Evolutionary conservation across 495 filamentous ascomycete genomes (phyloP).

Genomic region (Neurospora sp.): DNA sequence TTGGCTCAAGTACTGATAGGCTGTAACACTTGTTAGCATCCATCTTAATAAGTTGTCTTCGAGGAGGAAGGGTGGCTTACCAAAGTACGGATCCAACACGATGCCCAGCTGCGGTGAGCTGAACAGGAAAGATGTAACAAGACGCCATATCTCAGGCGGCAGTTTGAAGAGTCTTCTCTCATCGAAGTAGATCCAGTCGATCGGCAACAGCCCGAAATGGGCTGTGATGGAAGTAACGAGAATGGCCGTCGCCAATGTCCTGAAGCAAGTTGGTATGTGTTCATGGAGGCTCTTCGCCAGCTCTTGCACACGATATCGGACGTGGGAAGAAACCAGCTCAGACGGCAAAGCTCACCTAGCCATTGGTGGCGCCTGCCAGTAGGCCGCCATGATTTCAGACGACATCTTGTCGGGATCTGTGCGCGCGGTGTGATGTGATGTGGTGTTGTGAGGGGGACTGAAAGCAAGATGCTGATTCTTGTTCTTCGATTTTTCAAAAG

Average conservation of each 20-base stretch:
- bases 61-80: conserved; percentile 34
- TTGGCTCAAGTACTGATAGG: conserved; percentile 34
- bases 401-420: conserved; percentile 9
- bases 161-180: conserved; percentile 46
- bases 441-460: conserved; percentile 1
- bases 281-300: background rate
- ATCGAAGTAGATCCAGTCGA: conserved; percentile 48
- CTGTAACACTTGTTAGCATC: conserved; percentile 3
- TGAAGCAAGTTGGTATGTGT: conserved; percentile 21
- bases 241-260: conserved; percentile 62
- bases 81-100: conserved; percentile 74
- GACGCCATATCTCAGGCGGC: conserved; percentile 46
- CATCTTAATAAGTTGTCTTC: background rate
- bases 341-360: conserved; percentile 43
- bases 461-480: conserved; percentile 2
- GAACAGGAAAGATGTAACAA: conserved; percentile 63
- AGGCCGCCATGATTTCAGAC: conserved; percentile 47
- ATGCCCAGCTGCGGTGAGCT: conserved; percentile 54
- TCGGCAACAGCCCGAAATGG: conserved; percentile 48
- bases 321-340: background rate
- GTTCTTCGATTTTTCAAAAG: conserved; percentile 8
- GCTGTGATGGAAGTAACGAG: conserved; percentile 51
- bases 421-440: background rate
- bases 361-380: conserved; percentile 62
- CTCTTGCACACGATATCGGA: background rate